A percentile compares a stretch with the other conserved stretches of the same genome.
Evolutionary conservation across 2,329 filamentous ascomycete genomes (phyloP).

Genomic region (Colletotrichum eleusines): DNA sequence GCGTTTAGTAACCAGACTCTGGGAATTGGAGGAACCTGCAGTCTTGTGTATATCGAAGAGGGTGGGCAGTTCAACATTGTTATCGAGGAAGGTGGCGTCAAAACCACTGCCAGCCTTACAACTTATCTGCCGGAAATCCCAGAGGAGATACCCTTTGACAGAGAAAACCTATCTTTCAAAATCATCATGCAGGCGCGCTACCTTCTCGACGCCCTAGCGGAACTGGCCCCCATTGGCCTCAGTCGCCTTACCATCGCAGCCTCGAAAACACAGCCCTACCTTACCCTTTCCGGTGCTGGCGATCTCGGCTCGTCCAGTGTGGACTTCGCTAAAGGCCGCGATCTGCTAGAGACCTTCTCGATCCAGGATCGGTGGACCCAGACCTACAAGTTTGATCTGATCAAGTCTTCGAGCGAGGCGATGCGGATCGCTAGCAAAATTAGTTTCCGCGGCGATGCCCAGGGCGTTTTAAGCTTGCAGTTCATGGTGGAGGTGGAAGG

Average conservation of each 20-base stretch:
- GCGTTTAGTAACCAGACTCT: constrained; percentile 88
- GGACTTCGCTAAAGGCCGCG: constrained; percentile 72
- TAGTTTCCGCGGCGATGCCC: constrained; percentile 86
- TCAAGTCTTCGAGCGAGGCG: constrained; percentile 89
- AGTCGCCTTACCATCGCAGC: constrained; percentile 77
- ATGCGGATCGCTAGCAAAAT: constrained; percentile 95
- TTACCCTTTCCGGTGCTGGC: constrained; percentile 77
- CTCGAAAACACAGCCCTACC: constrained; percentile 73
- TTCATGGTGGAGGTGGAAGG: constrained; percentile 94
- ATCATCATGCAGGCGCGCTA: constrained; percentile 90
- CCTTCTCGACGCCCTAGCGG: constrained; percentile 78
- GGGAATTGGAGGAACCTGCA: constrained; percentile 87
- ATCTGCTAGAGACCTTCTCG: constrained; percentile 80
- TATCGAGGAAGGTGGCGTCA: constrained; percentile 87
- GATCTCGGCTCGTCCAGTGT: constrained; percentile 73
- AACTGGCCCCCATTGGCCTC: constrained; percentile 78
- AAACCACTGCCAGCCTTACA: constrained; percentile 88
- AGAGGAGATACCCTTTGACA: constrained; percentile 89
- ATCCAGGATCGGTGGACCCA: constrained; percentile 73
- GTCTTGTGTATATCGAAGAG: constrained; percentile 79
- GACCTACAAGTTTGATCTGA: constrained; percentile 86
- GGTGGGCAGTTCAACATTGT: constrained; percentile 87
- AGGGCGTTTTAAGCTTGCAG: constrained; percentile 93
- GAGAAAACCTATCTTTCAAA: constrained; percentile 85
- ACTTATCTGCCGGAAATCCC: constrained; percentile 84